phyloP scores from a whole-genome alignment of 106 monocot species.

The Narthecium ossifragum region DNA sequence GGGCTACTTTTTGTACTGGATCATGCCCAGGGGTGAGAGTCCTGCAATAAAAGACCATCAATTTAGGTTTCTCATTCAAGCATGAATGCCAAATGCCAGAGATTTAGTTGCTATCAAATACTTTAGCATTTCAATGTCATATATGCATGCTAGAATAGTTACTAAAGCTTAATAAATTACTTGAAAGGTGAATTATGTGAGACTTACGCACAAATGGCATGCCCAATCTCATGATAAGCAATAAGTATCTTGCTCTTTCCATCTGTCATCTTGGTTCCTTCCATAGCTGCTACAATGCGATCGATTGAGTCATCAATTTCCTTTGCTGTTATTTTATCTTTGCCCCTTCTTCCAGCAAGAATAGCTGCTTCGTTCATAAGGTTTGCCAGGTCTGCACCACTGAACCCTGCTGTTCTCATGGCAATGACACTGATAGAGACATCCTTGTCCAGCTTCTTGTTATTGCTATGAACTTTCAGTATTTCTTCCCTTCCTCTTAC shows the following conservation, averaged over 20 bases:
- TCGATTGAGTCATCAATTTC: constrained; percentile 80
- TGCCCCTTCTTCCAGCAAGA: constrained; percentile 66
- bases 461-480: constrained; percentile 51
- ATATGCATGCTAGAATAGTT: too few relatives aligned
- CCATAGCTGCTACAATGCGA: constrained; percentile 54
- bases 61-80: neutral
- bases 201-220: constrained; percentile 63
- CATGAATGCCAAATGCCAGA: neutral
- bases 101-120: too few relatives aligned
- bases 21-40: constrained; percentile 66
- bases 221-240: constrained; percentile 72
- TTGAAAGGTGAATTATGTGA: neutral
- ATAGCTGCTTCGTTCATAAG: constrained; percentile 83
- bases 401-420: constrained; percentile 72
- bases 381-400: constrained; percentile 74
- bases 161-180: neutral
- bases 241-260: constrained; percentile 55
- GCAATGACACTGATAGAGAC: constrained; percentile 52
- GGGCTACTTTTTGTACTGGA: constrained; percentile 62
- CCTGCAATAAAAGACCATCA: constrained; percentile 19
- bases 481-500: constrained; percentile 61
- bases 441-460: constrained; percentile 57
- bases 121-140: too few relatives aligned
- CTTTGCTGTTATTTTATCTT: constrained; percentile 36
- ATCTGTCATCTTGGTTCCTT: constrained; percentile 71